These are phyloP conservation scores for Gossypioides kirkii DNA, from an alignment of 345 rosid species.

Conservation along the genomic window DNA sequence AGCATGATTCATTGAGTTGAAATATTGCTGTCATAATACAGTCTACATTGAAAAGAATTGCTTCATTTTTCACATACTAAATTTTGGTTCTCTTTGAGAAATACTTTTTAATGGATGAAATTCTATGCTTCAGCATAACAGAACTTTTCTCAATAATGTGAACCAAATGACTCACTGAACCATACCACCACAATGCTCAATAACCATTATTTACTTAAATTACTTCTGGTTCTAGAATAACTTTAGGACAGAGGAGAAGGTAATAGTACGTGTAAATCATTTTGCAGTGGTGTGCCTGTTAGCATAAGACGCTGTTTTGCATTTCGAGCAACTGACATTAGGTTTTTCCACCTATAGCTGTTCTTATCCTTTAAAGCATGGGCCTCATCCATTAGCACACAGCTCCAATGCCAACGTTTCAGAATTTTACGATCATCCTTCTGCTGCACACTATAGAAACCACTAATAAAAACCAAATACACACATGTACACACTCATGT, in stretches of 20 bases:
- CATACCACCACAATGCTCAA: background rate
- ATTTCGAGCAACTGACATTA: conserved; percentile 81
- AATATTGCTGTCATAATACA: background rate
- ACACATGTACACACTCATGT: background rate
- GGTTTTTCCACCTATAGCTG: conserved; percentile 95
- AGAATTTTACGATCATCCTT: conserved; percentile 89
- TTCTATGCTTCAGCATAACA: background rate
- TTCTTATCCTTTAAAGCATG: conserved; percentile 94
- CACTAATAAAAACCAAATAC: conserved; percentile 22
- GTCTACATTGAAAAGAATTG: background rate
- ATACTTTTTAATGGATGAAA: background rate
- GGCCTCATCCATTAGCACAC: conserved; percentile 98
- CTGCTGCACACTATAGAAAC: conserved; percentile 70
- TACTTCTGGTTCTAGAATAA: background rate
- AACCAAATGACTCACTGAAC: background rate
- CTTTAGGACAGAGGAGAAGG: background rate
- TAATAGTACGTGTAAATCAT: conserved; percentile 77
- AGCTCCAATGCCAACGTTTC: conserved; percentile 94
- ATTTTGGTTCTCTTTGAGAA: background rate
- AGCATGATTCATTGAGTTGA: background rate
- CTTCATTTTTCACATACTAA: background rate
- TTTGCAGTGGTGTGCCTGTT: conserved; percentile 96
- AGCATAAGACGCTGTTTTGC: conserved; percentile 96
- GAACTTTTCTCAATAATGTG: background rate
- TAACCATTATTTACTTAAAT: background rate